These are phyloP conservation scores for Luffa acutangula DNA, from an alignment of 306 rosid species.

Conservation along the genomic window DNA sequence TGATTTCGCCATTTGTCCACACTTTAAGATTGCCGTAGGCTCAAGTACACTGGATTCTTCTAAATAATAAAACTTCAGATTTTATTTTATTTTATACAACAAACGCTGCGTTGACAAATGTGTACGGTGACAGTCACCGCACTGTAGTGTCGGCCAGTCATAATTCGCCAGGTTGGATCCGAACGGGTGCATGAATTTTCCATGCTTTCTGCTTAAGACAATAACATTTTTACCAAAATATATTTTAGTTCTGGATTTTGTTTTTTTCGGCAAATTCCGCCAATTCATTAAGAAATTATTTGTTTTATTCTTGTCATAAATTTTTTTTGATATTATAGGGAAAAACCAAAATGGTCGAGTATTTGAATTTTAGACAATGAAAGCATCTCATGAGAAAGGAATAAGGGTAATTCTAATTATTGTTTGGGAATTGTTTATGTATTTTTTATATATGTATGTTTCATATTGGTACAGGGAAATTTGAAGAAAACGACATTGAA, in stretches of 20 bases:
- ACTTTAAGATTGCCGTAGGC: background rate
- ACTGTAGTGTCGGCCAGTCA: background rate
- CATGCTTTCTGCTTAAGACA: background rate
- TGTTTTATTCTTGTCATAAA: too few relatives aligned
- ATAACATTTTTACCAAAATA: background rate
- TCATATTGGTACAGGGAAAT: too few relatives aligned
- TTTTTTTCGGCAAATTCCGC: too few relatives aligned
- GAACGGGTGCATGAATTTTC: slow-evolving; percentile 2
- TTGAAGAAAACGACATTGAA: too few relatives aligned
- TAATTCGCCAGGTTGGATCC: background rate
- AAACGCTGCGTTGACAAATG: background rate
- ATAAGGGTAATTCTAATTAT: too few relatives aligned
- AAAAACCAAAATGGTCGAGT: too few relatives aligned
- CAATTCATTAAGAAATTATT: too few relatives aligned
- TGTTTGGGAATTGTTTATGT: too few relatives aligned
- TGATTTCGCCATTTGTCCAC: background rate
- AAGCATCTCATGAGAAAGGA: too few relatives aligned
- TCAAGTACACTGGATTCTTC: background rate
- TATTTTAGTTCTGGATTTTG: background rate
- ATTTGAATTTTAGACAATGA: too few relatives aligned
- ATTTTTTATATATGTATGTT: too few relatives aligned
- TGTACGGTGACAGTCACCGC: background rate
- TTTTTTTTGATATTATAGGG: too few relatives aligned
- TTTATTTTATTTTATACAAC: background rate
- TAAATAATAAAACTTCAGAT: background rate